These are phyloP conservation scores for Graphiopsis chlorocephala DNA, from an alignment of 2,329 filamentous ascomycete species.

Conservation along the genomic window DNA sequence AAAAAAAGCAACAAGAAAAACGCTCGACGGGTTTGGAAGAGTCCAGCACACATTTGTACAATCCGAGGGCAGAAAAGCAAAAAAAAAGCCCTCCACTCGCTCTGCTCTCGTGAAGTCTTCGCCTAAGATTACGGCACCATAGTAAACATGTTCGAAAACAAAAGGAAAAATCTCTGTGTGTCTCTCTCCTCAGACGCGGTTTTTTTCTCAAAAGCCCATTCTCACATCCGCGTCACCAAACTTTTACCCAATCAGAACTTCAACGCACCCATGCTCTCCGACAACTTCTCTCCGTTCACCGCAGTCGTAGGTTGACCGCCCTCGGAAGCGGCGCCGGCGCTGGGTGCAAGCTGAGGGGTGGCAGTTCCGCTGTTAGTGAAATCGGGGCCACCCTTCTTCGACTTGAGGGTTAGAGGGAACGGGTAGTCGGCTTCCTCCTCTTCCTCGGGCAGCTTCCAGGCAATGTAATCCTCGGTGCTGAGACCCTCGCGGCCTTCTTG, in stretches of 20 bases:
- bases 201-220: background rate
- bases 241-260: conserved; percentile 4
- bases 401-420: conserved; percentile 65
- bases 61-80: background rate
- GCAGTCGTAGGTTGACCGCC: conserved; percentile 7
- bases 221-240: background rate
- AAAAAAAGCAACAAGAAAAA: background rate
- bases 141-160: background rate
- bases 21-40: too few relatives aligned
- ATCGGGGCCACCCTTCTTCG: conserved; percentile 23
- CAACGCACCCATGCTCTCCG: background rate
- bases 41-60: background rate
- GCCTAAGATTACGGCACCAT: background rate
- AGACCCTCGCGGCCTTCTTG: conserved; percentile 92
- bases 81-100: background rate
- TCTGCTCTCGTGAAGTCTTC: background rate
- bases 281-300: conserved; percentile 2
- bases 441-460: conserved; percentile 82
- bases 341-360: conserved; percentile 9
- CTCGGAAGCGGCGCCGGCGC: background rate
- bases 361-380: conserved; percentile 4
- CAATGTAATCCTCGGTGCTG: conserved; percentile 94
- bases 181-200: background rate
- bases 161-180: background rate
- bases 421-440: conserved; percentile 82